Evolutionary conservation across 805 yeast genomes (phyloP).

Genomic region (Brettanomyces naardenensis): DNA sequence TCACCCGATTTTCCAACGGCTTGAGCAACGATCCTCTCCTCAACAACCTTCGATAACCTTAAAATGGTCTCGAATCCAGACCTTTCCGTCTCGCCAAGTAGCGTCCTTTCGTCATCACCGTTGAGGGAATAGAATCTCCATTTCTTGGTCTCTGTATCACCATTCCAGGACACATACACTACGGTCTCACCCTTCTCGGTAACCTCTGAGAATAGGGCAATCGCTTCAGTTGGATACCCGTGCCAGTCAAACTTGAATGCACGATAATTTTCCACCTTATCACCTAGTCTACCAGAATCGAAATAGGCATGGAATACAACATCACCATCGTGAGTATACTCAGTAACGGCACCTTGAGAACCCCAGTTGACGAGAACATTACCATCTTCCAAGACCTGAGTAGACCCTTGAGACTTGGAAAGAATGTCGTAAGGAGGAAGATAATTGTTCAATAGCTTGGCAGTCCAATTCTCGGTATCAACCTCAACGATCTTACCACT

Average conservation of each 20-base stretch:
- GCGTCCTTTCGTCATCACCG: conserved; percentile 7
- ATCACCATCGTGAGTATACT: conserved; percentile 22
- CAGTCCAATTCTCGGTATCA: conserved; percentile 22
- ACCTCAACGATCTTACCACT: conserved; percentile 30
- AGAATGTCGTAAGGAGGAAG: conserved; percentile 11
- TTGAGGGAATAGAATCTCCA: conserved; percentile 24
- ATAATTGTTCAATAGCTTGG: conserved; percentile 15
- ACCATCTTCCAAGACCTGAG: conserved; percentile 27
- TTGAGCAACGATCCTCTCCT: conserved; percentile 11
- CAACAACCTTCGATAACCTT: neutral
- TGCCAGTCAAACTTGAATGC: conserved; percentile 30
- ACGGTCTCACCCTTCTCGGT: conserved; percentile 14
- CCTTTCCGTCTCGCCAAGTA: conserved; percentile 15
- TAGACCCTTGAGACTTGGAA: conserved; percentile 27
- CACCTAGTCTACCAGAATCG: conserved; percentile 25
- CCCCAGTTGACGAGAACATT: conserved; percentile 32
- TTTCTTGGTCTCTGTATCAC: conserved; percentile 27
- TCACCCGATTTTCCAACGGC: conserved; percentile 12
- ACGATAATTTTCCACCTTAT: conserved; percentile 26
- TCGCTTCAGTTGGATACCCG: conserved; percentile 26
- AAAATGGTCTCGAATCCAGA: conserved; percentile 25
- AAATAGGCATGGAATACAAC: conserved; percentile 26
- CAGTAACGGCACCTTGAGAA: conserved; percentile 31
- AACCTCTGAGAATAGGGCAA: conserved; percentile 19
- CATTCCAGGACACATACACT: conserved; percentile 31